Evolutionary conservation across 2,329 filamentous ascomycete genomes (phyloP), one percentile per base, ranked within the genome.

Genomic region (Fusarium foetens): DNA sequence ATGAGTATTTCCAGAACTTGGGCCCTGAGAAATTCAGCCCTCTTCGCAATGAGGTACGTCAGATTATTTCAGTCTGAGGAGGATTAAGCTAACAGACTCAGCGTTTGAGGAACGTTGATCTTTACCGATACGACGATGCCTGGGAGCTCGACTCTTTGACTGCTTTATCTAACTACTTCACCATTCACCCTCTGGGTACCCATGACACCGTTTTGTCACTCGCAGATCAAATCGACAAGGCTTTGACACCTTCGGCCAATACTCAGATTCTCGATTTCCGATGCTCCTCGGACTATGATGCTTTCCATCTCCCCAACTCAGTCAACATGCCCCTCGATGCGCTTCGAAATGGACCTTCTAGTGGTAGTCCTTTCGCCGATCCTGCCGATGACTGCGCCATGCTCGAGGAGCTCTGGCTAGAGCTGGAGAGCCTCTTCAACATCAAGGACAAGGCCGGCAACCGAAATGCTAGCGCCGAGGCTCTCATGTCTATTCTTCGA

Each of bases 1-100:
- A 85, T 36, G 86, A 88, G 71, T 90, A 90, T 75, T 90, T 89
- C 67, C 80, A 85, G 49, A 89, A 88, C 67, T 78, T 90, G 11
- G 83, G 82, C 1, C 73, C 81, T 3, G 81, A 83, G 21, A 79
- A 85, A 54, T 89, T 89, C 76, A 84, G 81, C 33, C 79, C 84
- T 1, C 84, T 89, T 38, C 79, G 80, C 23, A 80, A 81, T 25
- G 83, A 87, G 73, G 81, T 82, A 66, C 14, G 77, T 55, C 1
- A 13, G 13, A 17, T 9, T 21, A 4, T 2, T 8, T 8, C 1
- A 3, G 12, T 14, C 9, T 4, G 1, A 29, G 13, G 12, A 3
- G 17, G 17, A 5, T 14, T 17, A 45, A 41, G 46, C 75, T 81
- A 27, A 81, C 63, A 27, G 4, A 8, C 16, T n/a, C 67, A 87